Conservation (phyloP, 352 stramenopile species). For the Phytophthora parvispora region DNA sequence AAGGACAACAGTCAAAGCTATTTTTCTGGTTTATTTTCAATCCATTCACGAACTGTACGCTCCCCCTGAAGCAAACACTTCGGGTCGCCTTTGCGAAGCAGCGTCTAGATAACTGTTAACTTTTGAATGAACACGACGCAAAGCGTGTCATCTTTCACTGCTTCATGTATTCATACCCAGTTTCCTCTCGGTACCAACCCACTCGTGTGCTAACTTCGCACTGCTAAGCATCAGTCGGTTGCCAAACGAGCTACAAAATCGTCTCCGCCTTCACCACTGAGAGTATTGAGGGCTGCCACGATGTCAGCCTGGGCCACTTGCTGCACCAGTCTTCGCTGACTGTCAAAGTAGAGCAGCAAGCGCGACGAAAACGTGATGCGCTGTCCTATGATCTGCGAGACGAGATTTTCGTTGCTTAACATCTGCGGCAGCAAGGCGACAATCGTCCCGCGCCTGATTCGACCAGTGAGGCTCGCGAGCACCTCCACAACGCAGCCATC, state of each 20-base stretch:
- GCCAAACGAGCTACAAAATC: slow-evolving; percentile 4
- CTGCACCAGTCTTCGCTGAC: slow-evolving; percentile 15
- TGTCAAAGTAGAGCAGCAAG: slow-evolving; percentile 26
- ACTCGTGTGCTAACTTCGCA: no score
- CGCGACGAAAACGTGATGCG: slow-evolving; percentile 20
- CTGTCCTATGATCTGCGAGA: slow-evolving; percentile 1
- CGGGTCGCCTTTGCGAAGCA: no score
- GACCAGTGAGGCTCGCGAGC: background rate
- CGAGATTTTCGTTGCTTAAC: slow-evolving; percentile 11
- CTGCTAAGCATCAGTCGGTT: background rate
- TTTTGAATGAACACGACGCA: no score
- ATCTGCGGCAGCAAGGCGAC: slow-evolving; percentile 13
- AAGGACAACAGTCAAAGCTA: no score
- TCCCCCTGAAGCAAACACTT: no score
- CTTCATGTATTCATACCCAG: no score
- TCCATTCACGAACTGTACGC: no score
- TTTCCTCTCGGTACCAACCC: no score
- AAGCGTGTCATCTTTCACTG: no score
- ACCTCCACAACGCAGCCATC: slow-evolving; percentile 29
- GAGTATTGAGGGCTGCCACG: slow-evolving; percentile 6
- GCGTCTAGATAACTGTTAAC: no score
- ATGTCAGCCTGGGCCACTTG: slow-evolving; percentile 23
- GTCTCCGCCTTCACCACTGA: background rate
- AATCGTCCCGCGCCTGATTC: slow-evolving; percentile 14
- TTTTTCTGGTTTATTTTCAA: no score